phyloP scores from a whole-genome alignment of 2,329 filamentous ascomycete species.

The Didymella exigua region DNA sequence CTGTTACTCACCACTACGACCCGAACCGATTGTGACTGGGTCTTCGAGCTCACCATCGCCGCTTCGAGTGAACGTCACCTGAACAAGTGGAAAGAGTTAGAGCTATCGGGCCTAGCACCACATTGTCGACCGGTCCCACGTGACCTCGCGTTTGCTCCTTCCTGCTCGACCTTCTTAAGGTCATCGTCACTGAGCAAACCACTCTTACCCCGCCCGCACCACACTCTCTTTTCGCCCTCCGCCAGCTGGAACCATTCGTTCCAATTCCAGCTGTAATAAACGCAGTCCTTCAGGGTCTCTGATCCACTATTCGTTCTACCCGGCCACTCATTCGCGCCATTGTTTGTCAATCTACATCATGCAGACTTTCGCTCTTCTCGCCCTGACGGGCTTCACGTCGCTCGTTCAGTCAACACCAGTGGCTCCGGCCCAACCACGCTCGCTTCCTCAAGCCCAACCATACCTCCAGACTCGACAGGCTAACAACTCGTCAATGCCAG shows the following conservation, averaged over 20 bases:
- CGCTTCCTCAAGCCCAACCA: conserved; percentile 20
- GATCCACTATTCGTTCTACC: conserved; percentile 7
- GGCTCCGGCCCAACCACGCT: conserved; percentile 17
- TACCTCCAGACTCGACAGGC: conserved; percentile 30
- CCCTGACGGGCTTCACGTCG: conserved; percentile 30
- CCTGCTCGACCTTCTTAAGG: conserved; percentile 18
- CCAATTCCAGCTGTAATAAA: not conserved
- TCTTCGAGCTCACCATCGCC: conserved; percentile 3
- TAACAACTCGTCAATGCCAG: conserved; percentile 29
- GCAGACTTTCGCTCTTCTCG: conserved; percentile 27
- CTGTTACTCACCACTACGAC: conserved; percentile 2
- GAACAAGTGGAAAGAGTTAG: conserved; percentile 14
- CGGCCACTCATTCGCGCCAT: conserved; percentile 3
- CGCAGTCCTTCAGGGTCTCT: conserved; percentile 10
- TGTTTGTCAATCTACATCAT: conserved; percentile 23
- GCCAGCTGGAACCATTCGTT: conserved; percentile 9
- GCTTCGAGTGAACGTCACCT: not conserved
- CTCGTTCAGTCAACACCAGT: conserved; percentile 35
- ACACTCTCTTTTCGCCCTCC: conserved; percentile 3
- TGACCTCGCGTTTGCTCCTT: conserved; percentile 18
- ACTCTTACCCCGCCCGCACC: not conserved
- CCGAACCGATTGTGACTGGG: not conserved
- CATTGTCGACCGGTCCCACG: conserved; percentile 2
- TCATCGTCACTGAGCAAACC: conserved; percentile 8
- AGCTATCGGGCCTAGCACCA: conserved; percentile 1